Conservation (phyloP, 495 filamentous ascomycete genomes). For the Talaromyces proteolyticus region DNA sequence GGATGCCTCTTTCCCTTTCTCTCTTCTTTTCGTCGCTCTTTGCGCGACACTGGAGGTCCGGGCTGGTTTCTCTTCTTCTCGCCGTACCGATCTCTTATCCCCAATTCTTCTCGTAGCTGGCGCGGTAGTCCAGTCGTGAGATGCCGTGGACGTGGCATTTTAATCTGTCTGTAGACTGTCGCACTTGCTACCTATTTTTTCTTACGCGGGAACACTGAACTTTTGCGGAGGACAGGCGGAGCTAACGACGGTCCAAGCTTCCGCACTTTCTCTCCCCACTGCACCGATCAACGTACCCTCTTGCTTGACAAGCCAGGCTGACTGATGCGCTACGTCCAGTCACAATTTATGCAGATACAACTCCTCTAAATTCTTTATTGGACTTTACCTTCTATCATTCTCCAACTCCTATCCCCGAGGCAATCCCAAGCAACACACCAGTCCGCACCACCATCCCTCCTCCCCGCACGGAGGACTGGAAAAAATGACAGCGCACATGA, state of each 20-base stretch:
- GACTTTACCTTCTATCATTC: too few relatives aligned
- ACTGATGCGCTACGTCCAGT: too few relatives aligned
- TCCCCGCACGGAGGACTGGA: background rate
- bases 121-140: constrained; percentile 61
- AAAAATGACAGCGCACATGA: constrained; percentile 54
- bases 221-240: background rate
- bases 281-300: too few relatives aligned
- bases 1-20: constrained; percentile 48
- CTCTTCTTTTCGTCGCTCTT: constrained; percentile 56
- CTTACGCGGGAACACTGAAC: too few relatives aligned
- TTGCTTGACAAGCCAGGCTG: too few relatives aligned
- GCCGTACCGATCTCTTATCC: constrained; percentile 35
- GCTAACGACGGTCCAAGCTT: background rate
- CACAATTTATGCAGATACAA: too few relatives aligned
- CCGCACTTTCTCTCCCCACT: background rate
- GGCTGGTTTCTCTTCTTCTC: constrained; percentile 33
- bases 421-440: background rate
- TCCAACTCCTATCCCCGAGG: too few relatives aligned
- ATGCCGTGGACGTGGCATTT: constrained; percentile 38
- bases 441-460: background rate
- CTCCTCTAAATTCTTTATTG: too few relatives aligned
- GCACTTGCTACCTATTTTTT: background rate
- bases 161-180: too few relatives aligned
- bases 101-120: constrained; percentile 52
- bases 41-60: constrained; percentile 41